phyloP scores from a whole-genome alignment of 2,329 filamentous ascomycete species.

The Colletotrichum sojae region DNA sequence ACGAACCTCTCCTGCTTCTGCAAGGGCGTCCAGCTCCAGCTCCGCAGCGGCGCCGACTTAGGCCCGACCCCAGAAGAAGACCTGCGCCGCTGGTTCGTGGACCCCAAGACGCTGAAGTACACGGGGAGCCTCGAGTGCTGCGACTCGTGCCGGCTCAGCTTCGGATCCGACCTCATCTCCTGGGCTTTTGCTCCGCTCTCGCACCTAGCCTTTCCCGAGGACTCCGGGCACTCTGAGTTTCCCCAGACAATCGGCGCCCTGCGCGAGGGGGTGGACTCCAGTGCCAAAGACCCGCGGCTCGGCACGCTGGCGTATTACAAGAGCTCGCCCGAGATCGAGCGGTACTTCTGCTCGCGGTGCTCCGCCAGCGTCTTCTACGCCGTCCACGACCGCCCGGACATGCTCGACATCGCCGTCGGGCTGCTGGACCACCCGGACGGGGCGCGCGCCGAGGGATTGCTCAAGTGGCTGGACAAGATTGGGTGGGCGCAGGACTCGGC shows the following conservation, averaged over 20 bases:
- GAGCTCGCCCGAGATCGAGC: conserved; percentile 60
- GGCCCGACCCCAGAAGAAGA: conserved; percentile 47
- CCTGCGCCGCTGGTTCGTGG: conserved; percentile 57
- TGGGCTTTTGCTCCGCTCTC: conserved; percentile 61
- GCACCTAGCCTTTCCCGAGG: conserved; percentile 53
- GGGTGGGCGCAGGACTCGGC: conserved; percentile 51
- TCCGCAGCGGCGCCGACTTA: conserved; percentile 50
- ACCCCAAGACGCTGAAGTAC: conserved; percentile 58
- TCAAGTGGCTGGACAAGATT: conserved; percentile 59
- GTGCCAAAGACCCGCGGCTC: conserved; percentile 51
- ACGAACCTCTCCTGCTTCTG: conserved; percentile 62
- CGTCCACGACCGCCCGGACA: conserved; percentile 51
- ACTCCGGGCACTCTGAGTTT: conserved; percentile 43
- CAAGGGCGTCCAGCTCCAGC: conserved; percentile 58
- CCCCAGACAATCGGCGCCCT: conserved; percentile 50
- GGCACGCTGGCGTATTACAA: conserved; percentile 60
- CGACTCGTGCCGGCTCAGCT: conserved; percentile 60
- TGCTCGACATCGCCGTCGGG: conserved; percentile 61
- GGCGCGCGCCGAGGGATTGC: conserved; percentile 59
- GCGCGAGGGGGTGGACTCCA: conserved; percentile 49
- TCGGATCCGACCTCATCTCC: conserved; percentile 58
- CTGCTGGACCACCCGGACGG: conserved; percentile 60
- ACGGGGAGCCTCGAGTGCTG: conserved; percentile 60
- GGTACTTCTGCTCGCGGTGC: conserved; percentile 65
- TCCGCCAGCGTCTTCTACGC: conserved; percentile 63